These are phyloP conservation scores for Aspergillus carlsbadensis DNA, from an alignment of 495 filamentous ascomycete genomes.

Conservation along the genomic window DNA sequence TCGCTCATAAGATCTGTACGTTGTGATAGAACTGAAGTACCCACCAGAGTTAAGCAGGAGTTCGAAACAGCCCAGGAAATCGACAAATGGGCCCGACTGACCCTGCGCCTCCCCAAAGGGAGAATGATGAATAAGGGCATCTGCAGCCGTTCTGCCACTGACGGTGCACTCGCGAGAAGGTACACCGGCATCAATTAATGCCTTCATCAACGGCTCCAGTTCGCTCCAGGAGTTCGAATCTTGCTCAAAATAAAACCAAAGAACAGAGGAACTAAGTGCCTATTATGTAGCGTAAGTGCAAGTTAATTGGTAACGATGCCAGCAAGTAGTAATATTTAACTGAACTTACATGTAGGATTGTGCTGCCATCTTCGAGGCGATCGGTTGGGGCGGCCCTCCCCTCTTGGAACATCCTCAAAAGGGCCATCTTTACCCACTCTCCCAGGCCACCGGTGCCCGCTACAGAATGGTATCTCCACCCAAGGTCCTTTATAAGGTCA, in stretches of 20 bases:
- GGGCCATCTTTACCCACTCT: not conserved
- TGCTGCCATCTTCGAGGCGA: not conserved
- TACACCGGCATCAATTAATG: not conserved
- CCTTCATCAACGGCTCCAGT: not conserved
- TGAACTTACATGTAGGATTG: constrained; percentile 4
- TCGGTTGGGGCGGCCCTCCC: not conserved
- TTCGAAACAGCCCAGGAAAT: no score
- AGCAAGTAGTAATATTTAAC: not conserved
- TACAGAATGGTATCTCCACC: not conserved
- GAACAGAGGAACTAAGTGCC: not conserved
- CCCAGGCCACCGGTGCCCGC: not conserved
- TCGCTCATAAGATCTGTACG: no score
- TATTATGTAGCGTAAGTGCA: not conserved
- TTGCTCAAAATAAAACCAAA: no score
- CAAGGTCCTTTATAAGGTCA: not conserved
- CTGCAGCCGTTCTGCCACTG: not conserved
- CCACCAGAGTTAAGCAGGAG: no score
- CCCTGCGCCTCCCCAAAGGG: no score
- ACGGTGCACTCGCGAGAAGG: not conserved
- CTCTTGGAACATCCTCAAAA: not conserved
- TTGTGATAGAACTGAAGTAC: no score
- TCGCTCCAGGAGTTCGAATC: not conserved
- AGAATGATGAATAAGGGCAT: not conserved
- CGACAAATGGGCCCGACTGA: no score
- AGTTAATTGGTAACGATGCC: not conserved